Conservation (phyloP, 768 basidiomycete genomes). For the Suillus subaureus region DNA sequence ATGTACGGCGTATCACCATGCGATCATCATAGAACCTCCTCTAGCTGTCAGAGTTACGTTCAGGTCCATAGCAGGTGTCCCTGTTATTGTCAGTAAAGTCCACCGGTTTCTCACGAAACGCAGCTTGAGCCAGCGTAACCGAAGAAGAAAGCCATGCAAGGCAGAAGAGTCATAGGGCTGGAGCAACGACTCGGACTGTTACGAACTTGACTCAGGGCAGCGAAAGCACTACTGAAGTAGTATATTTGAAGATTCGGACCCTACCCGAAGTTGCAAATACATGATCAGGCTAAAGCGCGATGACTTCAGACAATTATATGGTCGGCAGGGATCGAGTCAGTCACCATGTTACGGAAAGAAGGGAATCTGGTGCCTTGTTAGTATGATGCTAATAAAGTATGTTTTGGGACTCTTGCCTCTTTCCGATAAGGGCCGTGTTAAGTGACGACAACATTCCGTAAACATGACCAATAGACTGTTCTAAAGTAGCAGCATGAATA, state of each 20-base stretch:
- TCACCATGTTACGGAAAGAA: background rate
- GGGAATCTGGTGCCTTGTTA: background rate
- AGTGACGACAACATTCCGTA: background rate
- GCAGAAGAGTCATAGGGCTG: background rate
- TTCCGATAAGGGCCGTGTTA: background rate
- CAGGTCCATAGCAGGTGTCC: background rate
- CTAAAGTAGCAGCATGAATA: background rate
- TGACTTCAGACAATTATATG: background rate
- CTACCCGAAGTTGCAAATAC: background rate
- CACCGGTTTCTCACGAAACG: conserved; percentile 1
- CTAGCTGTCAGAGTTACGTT: background rate
- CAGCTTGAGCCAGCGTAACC: background rate
- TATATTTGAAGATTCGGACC: background rate
- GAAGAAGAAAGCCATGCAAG: background rate
- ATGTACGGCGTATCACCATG: background rate
- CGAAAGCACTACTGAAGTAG: background rate
- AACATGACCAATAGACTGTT: background rate
- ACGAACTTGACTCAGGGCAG: background rate
- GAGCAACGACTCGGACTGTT: background rate
- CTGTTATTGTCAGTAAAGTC: conserved; percentile 1
- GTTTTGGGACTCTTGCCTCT: background rate
- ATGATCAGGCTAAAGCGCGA: background rate
- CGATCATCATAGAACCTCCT: background rate
- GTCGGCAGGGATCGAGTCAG: background rate
- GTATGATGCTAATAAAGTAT: background rate